These are phyloP conservation scores for Actinomucor elegans DNA, from an alignment of 371 early-diverging fungal species.

Conservation along the genomic window DNA sequence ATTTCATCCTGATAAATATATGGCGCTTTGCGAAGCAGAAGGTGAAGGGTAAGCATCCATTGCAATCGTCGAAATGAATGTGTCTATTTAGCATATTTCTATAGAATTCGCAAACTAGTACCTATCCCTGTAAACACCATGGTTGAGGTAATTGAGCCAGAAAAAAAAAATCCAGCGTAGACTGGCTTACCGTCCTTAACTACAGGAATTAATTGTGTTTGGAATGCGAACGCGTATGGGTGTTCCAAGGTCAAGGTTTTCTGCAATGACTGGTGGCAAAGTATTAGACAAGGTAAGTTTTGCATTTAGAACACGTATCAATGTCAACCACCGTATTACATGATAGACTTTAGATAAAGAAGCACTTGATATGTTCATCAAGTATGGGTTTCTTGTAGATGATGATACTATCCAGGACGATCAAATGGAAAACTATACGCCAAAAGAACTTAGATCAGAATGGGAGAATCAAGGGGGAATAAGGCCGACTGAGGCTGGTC, in stretches of 20 bases:
- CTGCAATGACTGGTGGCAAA: slow-evolving; percentile 23
- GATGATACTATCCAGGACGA: slow-evolving; percentile 8
- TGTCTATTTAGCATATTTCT: background rate
- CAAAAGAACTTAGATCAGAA: slow-evolving; percentile 23
- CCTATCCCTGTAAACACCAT: slow-evolving; percentile 26
- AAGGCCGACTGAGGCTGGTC: slow-evolving; percentile 42
- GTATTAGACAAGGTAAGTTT: slow-evolving; percentile 28
- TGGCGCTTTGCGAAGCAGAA: slow-evolving; percentile 47
- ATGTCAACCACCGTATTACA: too few relatives aligned
- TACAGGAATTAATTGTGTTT: slow-evolving; percentile 65
- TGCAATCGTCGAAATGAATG: background rate
- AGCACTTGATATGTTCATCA: slow-evolving; percentile 16
- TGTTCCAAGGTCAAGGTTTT: slow-evolving; percentile 41
- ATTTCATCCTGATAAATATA: slow-evolving; percentile 58
- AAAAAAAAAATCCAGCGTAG: background rate
- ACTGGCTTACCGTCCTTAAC: background rate
- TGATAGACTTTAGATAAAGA: slow-evolving; percentile 30
- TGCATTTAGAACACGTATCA: too few relatives aligned
- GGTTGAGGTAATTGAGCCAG: slow-evolving; percentile 12
- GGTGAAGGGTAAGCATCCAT: slow-evolving; percentile 62
- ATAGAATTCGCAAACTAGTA: slow-evolving; percentile 25
- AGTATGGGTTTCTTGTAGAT: slow-evolving; percentile 26
- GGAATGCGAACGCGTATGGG: slow-evolving; percentile 72
- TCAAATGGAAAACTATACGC: slow-evolving; percentile 10
- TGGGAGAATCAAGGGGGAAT: slow-evolving; percentile 25